Evolutionary conservation across 2,329 filamentous ascomycete species (phyloP).

Genomic region (Dactylellina cionopaga): DNA sequence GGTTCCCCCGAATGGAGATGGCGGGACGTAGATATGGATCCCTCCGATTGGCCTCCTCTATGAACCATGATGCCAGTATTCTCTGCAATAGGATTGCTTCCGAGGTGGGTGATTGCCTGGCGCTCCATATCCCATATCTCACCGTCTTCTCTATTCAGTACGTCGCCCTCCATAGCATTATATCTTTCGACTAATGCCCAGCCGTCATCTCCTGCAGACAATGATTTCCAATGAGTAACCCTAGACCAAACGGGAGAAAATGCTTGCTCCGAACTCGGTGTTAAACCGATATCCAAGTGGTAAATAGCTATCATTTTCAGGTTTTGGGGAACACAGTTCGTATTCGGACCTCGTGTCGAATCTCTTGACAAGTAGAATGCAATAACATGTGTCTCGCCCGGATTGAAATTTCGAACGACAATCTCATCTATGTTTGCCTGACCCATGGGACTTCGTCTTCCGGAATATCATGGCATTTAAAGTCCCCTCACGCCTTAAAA

Average conservation of each 20-base stretch:
- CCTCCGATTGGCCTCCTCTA: too few relatives aligned
- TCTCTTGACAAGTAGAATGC: conserved; percentile 1
- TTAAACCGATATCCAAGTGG: background rate
- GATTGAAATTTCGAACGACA: too few relatives aligned
- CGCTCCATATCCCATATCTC: conserved; percentile 18
- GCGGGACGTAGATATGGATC: too few relatives aligned
- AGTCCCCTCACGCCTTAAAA: too few relatives aligned
- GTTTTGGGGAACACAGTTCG: background rate
- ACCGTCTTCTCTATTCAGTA: background rate
- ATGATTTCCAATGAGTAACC: conserved; percentile 5
- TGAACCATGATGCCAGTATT: too few relatives aligned
- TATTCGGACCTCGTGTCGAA: background rate
- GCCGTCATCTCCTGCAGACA: background rate
- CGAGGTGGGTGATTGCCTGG: too few relatives aligned
- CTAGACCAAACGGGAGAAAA: background rate
- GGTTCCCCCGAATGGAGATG: too few relatives aligned
- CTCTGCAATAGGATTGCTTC: too few relatives aligned
- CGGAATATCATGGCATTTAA: too few relatives aligned
- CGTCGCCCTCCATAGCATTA: background rate
- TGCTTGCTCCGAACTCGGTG: background rate
- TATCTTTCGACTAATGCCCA: background rate
- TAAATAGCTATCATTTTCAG: conserved; percentile 4
- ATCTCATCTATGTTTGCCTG: conserved; percentile 1
- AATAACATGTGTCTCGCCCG: background rate
- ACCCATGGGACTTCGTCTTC: too few relatives aligned